Evolutionary conservation across 139 green algal genomes (phyloP), one percentile per base, ranked within the genome.

Genomic region (Micractinium conductrix): DNA sequence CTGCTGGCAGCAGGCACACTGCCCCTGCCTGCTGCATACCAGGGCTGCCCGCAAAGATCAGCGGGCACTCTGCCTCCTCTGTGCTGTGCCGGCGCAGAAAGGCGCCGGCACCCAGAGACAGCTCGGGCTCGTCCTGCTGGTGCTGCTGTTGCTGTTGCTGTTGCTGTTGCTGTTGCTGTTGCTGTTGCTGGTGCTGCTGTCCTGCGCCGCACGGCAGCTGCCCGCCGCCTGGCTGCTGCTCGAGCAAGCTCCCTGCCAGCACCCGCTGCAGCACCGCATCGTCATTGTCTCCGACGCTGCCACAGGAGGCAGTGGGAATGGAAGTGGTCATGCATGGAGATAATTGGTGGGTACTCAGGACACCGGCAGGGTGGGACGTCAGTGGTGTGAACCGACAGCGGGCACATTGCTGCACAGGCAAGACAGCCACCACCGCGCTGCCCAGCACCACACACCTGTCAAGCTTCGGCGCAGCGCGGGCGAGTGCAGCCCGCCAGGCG

Each of bases 171-270:
- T 65, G 60, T 30, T 43, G 60, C 60, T 74, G 60, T 24, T 35
- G 37, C 24, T 38, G 24, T 4, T 12, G 42, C 78, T 48, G 62
- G 53, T 48, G 75, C 24, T 12, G 60, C 24, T 42, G 60, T n/a
- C n/a, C n/a, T n/a, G n/a, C n/a, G n/a, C n/a, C n/a, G n/a, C n/a
- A n/a, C n/a, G n/a, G n/a, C n/a, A n/a, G n/a, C n/a, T n/a, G n/a
- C n/a, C n/a, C n/a, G n/a, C n/a, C n/a, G n/a, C n/a, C n/a, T n/a
- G n/a, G n/a, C 62, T 74, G 60, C 44, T 48, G 37, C 63, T 84
- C 79, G 63, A 69, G 65, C 63, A 75, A 3, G 79, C 79, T 84
- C 1, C 40, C 24, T 4, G 63, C 79, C 79, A 84, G 79, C n/a
- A 35, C 79, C 45, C 65, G 62, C 63, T 76, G 62, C 43, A 84